Base-by-base conservation (phyloP, 345 rosid genomes). In the Hypericum androsaemum region DNA sequence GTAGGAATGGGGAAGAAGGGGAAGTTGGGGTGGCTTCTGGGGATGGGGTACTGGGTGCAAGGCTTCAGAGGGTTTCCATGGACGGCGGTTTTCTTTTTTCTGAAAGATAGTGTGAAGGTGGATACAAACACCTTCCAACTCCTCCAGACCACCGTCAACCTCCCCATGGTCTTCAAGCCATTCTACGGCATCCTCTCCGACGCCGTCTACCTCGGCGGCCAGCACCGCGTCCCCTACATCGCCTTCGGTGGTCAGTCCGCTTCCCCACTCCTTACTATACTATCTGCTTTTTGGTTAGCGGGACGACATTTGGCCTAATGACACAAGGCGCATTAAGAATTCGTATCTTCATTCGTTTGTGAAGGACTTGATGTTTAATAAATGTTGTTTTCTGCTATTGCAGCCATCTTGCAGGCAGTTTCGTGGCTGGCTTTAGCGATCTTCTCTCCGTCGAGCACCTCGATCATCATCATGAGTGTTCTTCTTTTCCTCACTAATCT, bases 111-210 rank as follows among this genome's bases (percentile, higher is more conserved):
- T n/a, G 78, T 87, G 47, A 73, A 63, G 45, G 96, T 87, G 12
- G 77, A 87, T 53, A 79, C 92, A 52, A 79, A 89, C 41, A 78
- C 89, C 42, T 80, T 87, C 11, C 98, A 90, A 61, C 80, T 90
- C 66, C 84, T 87, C 45, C 98, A 73, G 43, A 87, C 71, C 64
- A 80, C 95, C 0, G 89, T 82, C 5, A 87, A 87, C 73, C 81
- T 87, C 37, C 96, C 98, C 37, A 84, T 84, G 95, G 85, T 90
- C 8, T 89, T 82, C 7, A 90, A 90, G 62, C 96, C 96, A 7
- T 37, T 87, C 42, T 82, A 80, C 53, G 95, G 98, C 12, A 54
- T 90, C 50, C 50, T 87, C 12, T 90, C 98, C 0, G 98, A 87
- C 44, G 74, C 87, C 5, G 77, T 87, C 15, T 87, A 82, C 62